Percentiles rank a stretch among this genome's conserved stretches.
phyloP scores from a whole-genome alignment of 148 eudicot genomes.

The Chenopodium album region DNA sequence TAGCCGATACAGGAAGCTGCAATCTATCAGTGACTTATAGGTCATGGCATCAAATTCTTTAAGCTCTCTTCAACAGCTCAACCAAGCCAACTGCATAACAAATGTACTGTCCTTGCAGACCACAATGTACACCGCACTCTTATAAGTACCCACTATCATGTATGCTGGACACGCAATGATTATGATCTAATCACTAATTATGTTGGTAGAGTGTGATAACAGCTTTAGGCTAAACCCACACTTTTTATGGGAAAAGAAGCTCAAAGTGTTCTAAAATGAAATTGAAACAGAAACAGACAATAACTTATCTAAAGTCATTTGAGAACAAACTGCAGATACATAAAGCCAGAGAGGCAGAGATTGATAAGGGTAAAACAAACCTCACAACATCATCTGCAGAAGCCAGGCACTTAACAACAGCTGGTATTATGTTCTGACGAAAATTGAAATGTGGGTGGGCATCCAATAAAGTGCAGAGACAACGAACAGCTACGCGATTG shows the following conservation, averaged over 20 bases:
- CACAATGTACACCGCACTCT: background rate
- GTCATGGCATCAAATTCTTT: no score
- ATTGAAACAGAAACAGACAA: no score
- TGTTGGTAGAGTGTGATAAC: no score
- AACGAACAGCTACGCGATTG: conserved; percentile 72
- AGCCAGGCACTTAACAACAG: conserved; percentile 65
- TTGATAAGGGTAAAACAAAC: conserved; percentile 38
- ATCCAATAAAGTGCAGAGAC: conserved; percentile 77
- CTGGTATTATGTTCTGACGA: conserved; percentile 68
- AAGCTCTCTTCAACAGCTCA: no score
- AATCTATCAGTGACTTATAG: no score
- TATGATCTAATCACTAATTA: no score
- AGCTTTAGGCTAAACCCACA: background rate
- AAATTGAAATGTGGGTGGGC: conserved; percentile 93
- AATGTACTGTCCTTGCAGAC: background rate
- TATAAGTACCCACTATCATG: background rate
- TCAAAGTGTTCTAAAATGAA: background rate
- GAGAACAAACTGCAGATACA: background rate
- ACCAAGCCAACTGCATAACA: background rate
- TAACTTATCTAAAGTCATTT: background rate
- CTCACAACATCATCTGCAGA: conserved; percentile 81
- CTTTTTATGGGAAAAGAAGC: background rate
- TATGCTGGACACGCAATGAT: background rate
- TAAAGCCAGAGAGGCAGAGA: background rate
- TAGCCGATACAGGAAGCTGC: background rate